Evolutionary conservation across 1,284 basidiomycete species (phyloP).

Genomic region (Pulchroboletus neoregius): DNA sequence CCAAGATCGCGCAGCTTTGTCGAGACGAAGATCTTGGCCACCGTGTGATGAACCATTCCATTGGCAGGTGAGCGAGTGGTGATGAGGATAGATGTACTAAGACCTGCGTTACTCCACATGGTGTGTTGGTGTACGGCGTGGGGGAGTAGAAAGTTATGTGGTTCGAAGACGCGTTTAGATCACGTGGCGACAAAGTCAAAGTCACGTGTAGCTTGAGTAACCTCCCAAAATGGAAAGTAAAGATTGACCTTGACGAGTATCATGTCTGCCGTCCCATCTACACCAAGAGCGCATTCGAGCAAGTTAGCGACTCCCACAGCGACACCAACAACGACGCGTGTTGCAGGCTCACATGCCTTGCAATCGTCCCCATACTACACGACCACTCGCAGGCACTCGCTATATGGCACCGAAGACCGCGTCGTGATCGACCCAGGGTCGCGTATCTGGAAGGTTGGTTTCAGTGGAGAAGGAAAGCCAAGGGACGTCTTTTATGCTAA

Average conservation of each 20-base stretch:
- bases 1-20: conserved; percentile 28
- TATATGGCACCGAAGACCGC: conserved; percentile 85
- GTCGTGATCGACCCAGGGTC: conserved; percentile 84
- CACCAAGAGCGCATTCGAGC: conserved; percentile 22
- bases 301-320: conserved; percentile 25
- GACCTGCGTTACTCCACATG: conserved; percentile 30
- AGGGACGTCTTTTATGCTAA: conserved; percentile 67
- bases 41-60: conserved; percentile 28
- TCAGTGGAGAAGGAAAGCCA: conserved; percentile 84
- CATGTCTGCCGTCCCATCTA: conserved; percentile 30
- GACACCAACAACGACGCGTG: conserved; percentile 52
- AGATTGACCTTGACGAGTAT: background rate
- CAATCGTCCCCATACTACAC: conserved; percentile 74
- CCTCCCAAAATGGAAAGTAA: conserved; percentile 3
- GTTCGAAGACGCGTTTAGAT: conserved; percentile 16
- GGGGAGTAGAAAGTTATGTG: background rate
- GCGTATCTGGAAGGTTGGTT: conserved; percentile 83
- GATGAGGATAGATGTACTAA: conserved; percentile 30
- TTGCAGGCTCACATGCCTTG: conserved; percentile 44
- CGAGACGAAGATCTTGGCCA: conserved; percentile 28
- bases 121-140: background rate
- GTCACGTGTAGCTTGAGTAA: conserved; percentile 10
- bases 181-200: conserved; percentile 21
- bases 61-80: conserved; percentile 25
- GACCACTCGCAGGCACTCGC: conserved; percentile 70